These are phyloP conservation scores for Hebeloma cylindrosporum DNA, from an alignment of 768 basidiomycete species.

Conservation along the genomic window DNA sequence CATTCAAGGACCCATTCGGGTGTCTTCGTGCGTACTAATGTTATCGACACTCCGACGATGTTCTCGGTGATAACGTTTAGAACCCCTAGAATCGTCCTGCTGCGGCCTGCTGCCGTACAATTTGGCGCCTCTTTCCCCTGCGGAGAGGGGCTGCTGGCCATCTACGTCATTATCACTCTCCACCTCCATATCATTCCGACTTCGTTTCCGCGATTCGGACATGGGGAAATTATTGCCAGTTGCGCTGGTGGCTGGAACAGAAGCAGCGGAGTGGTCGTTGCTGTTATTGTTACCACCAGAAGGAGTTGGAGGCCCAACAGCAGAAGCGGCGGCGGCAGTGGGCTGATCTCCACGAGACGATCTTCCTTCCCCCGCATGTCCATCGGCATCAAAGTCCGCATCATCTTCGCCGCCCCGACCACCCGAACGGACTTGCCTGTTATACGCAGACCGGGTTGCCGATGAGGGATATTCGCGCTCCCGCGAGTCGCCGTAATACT, in stretches of 20 bases:
- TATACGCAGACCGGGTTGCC: no score
- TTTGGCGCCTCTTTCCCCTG: constrained; percentile 32
- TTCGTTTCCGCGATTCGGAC: constrained; percentile 53
- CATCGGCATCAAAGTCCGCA: not conserved
- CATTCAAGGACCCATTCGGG: constrained; percentile 32
- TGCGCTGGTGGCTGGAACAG: not conserved
- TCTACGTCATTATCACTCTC: constrained; percentile 53
- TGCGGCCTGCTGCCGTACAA: constrained; percentile 34
- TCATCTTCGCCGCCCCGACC: constrained; percentile 9
- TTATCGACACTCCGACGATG: constrained; percentile 38
- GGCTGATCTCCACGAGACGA: no score
- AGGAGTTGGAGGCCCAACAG: no score
- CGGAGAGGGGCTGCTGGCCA: constrained; percentile 18
- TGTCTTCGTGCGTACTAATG: constrained; percentile 43
- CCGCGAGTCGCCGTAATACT: constrained; percentile 33
- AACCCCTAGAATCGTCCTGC: constrained; percentile 55
- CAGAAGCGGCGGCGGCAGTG: no score
- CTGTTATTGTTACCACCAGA: no score
- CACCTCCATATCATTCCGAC: constrained; percentile 63
- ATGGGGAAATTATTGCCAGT: constrained; percentile 28
- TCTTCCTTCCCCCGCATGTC: constrained; percentile 13
- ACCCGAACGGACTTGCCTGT: no score
- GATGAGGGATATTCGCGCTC: no score
- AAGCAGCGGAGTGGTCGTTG: not conserved
- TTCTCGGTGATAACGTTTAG: constrained; percentile 60